Conservation (phyloP, 192 early-diverging fungal species). For the Backusella westeae region DNA sequence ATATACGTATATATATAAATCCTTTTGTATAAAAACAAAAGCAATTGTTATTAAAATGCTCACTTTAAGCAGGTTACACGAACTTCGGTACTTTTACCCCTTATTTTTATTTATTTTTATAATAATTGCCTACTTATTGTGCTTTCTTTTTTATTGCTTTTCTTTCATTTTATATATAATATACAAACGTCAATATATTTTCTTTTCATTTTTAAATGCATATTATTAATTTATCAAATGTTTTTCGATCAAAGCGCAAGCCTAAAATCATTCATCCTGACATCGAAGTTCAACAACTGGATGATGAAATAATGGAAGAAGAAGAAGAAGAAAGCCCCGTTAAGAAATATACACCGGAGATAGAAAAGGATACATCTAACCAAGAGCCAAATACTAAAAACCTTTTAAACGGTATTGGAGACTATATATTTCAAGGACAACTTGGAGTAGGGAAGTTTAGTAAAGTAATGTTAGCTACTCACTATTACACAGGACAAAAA, state of each 20-base stretch:
- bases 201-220: not conserved
- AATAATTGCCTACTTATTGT: not conserved
- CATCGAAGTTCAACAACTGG: not conserved
- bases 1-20: not conserved
- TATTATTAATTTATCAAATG: not conserved
- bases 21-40: not conserved
- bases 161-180: not conserved
- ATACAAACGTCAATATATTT: not conserved
- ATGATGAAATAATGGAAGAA: not conserved
- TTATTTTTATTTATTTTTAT: not conserved
- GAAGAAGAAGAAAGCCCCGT: not conserved
- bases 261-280: not conserved
- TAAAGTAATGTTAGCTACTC: slow-evolving; percentile 71
- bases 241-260: not conserved
- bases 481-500: slow-evolving; percentile 44
- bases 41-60: slow-evolving; percentile 2
- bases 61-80: slow-evolving; percentile 1
- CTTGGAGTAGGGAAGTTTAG: slow-evolving; percentile 82
- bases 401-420: slow-evolving; percentile 47
- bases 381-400: not conserved
- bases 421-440: slow-evolving; percentile 73
- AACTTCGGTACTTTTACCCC: not conserved
- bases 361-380: not conserved
- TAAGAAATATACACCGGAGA: not conserved
- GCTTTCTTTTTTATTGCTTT: not conserved